These are phyloP conservation scores for Lepidium sativum DNA, from an alignment of 345 rosid species.

Conservation along the genomic window DNA sequence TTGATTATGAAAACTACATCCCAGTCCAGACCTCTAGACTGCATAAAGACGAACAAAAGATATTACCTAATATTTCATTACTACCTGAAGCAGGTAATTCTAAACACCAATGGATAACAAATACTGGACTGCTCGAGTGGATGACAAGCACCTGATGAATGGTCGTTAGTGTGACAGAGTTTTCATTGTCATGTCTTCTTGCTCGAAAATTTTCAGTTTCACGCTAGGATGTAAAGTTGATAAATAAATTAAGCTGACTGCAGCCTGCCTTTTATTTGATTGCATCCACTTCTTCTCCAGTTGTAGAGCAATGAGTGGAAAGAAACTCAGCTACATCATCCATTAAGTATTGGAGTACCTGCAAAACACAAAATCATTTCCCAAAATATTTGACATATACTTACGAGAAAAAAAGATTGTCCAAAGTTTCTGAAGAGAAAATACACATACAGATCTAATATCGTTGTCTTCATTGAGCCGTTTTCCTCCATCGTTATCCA, in stretches of 20 bases:
- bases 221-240: slow-evolving; percentile 52
- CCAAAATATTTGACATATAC: not conserved
- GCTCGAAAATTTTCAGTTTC: slow-evolving; percentile 67
- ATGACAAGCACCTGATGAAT: slow-evolving; percentile 73
- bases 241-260: slow-evolving; percentile 44
- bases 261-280: slow-evolving; percentile 51
- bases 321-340: slow-evolving; percentile 81
- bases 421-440: slow-evolving; percentile 7
- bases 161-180: slow-evolving; percentile 87
- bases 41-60: slow-evolving; percentile 27
- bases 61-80: slow-evolving; percentile 3
- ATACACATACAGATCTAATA: slow-evolving; percentile 76
- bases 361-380: slow-evolving; percentile 22
- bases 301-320: slow-evolving; percentile 33
- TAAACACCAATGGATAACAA: slow-evolving; percentile 1
- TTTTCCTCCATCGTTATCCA: slow-evolving; percentile 76
- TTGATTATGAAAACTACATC: slow-evolving; percentile 84
- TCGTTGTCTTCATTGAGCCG: slow-evolving; percentile 91
- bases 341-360: slow-evolving; percentile 85
- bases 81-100: slow-evolving; percentile 3
- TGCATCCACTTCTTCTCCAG: slow-evolving; percentile 28
- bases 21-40: slow-evolving; percentile 99
- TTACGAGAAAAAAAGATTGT: not conserved
- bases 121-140: not conserved
- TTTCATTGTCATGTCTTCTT: slow-evolving; percentile 62